Base-by-base conservation (phyloP, 352 stramenopile genomes). In the Phytophthora cactorum region DNA sequence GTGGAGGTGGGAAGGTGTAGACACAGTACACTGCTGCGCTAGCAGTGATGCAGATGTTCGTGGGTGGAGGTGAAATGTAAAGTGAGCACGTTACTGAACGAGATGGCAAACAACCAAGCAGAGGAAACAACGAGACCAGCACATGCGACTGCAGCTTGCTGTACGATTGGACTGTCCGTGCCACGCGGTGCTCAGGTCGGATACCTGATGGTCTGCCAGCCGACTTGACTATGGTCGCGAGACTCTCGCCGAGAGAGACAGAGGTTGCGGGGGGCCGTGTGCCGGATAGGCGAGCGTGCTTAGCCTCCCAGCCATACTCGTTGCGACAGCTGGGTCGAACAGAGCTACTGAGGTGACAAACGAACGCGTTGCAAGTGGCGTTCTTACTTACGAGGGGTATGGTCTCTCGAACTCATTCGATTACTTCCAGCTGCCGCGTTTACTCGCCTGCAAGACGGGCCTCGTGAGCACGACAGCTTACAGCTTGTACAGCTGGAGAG, bases 81-180 rank as follows among this genome's bases (percentile, higher is more conserved):
- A 81, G 63, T 81, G 76, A 79, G 59, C 50, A 7, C 49, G 17
- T 34, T 22, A 22, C 22, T 0, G 14, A 62, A 50, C n/a, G 52
- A 65, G 57, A 54, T 57, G 63, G 49, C 58, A 67, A 59, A 58
- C 52, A 52, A 50, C 29, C 28, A 56, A 66, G 28, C 36, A 45
- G 22, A 68, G 11, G 44, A 25, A 47, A 50, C n/a, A 47, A 69
- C 55, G 31, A 27, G 52, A 60, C 52, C 51, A 64, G 38, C 29
- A 36, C 47, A 27, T 41, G 51, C 52, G 47, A 64, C 62, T 70
- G 55, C 44, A 54, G 54, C 25, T 77, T 77, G 55, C 59, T 32
- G 28, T 72, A 71, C 50, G 50, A 74, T 68, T 50, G 65, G 59
- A 72, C 70, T 66, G 60, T 78, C 70, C 60, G 61, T 75, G 72